phyloP scores from a whole-genome alignment of 2,329 filamentous ascomycete species.

The Fusarium guadeloupense region DNA sequence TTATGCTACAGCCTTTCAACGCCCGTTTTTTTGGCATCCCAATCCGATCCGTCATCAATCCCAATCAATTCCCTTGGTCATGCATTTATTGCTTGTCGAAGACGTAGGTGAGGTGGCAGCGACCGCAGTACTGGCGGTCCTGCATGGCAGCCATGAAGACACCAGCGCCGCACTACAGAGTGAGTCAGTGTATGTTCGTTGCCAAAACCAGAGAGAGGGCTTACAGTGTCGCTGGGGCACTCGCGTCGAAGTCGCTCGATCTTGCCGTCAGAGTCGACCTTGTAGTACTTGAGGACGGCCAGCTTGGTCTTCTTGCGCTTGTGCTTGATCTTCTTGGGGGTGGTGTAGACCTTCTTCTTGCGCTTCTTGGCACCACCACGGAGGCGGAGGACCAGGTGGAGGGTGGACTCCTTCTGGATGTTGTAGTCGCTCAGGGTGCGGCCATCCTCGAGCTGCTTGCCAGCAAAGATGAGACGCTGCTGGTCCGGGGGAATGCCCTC shows the following conservation, averaged over 20 bases:
- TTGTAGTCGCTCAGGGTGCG: conserved; percentile 99
- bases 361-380: conserved; percentile 99
- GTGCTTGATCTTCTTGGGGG: conserved; percentile 99
- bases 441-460: conserved; percentile 99
- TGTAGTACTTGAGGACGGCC: conserved; percentile 99
- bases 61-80: conserved; percentile 41
- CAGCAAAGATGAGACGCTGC: conserved; percentile 99
- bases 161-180: conserved; percentile 90
- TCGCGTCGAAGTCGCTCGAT: conserved; percentile 99
- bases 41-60: conserved; percentile 46
- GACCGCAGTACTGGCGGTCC: conserved; percentile 96
- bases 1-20: conserved; percentile 55
- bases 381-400: conserved; percentile 96
- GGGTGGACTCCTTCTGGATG: conserved; percentile 99
- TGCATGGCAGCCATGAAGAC: conserved; percentile 99
- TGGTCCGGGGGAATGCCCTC: conserved; percentile 99
- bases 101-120: conserved; percentile 78
- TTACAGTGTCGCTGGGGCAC: conserved; percentile 90
- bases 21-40: conserved; percentile 50
- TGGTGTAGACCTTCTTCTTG: conserved; percentile 99
- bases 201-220: conserved; percentile 44
- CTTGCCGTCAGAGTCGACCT: conserved; percentile 99
- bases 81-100: conserved; percentile 71
- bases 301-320: conserved; percentile 99
- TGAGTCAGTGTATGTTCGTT: conserved; percentile 47